These are phyloP conservation scores for Ascochyta pisi DNA, from an alignment of 2,329 filamentous ascomycete genomes.

Conservation along the genomic window DNA sequence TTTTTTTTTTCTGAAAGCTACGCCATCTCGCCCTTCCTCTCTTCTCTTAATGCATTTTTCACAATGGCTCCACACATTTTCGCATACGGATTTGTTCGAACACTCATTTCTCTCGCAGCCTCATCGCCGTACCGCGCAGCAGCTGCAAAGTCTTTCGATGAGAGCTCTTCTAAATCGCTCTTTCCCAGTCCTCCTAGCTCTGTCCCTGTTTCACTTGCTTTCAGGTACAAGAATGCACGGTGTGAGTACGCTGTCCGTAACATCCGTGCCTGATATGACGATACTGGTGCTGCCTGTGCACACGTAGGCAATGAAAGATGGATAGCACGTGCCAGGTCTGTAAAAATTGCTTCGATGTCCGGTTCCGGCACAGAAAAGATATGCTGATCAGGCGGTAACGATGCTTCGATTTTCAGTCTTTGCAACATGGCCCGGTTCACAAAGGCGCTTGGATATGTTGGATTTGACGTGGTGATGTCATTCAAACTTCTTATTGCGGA, in stretches of 20 bases:
- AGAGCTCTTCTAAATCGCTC: constrained; percentile 61
- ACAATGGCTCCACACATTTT: constrained; percentile 69
- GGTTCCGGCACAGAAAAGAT: constrained; percentile 25
- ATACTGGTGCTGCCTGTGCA: constrained; percentile 47
- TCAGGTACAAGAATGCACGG: constrained; percentile 58
- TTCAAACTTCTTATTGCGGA: constrained; percentile 53
- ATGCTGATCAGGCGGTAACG: not conserved
- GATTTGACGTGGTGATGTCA: constrained; percentile 63
- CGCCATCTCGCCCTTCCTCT: constrained; percentile 43
- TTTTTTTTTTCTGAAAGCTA: not conserved
- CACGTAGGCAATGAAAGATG: constrained; percentile 56
- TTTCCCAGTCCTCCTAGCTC: constrained; percentile 43
- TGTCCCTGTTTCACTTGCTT: constrained; percentile 47
- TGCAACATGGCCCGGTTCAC: constrained; percentile 77
- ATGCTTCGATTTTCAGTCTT: constrained; percentile 55
- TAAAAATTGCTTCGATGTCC: constrained; percentile 34
- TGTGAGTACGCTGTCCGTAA: constrained; percentile 76
- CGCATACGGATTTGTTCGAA: constrained; percentile 67
- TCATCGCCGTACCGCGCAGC: constrained; percentile 65
- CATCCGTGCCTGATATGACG: constrained; percentile 67
- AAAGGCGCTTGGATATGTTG: constrained; percentile 73
- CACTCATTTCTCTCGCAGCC: constrained; percentile 63
- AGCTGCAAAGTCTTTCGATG: constrained; percentile 61
- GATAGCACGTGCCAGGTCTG: constrained; percentile 59
- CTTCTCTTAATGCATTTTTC: constrained; percentile 64